Base-by-base conservation (phyloP, 371 early-diverging fungal genomes). In the Actinomortierella ambigua region DNA sequence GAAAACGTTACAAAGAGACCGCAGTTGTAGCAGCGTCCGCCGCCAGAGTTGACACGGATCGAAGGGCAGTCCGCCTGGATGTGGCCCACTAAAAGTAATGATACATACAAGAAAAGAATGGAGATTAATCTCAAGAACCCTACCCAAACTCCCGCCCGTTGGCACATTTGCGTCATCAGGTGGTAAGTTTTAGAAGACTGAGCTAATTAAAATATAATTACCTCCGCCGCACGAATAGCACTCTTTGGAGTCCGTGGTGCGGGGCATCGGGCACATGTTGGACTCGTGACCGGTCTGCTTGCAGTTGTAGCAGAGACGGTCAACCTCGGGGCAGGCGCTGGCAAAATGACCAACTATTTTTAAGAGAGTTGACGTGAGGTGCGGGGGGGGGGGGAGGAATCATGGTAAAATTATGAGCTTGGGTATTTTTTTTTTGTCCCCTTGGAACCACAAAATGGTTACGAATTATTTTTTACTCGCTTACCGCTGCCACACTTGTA, bases 191-290 rank as follows among this genome's bases (percentile, higher is more conserved):
- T n/a, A n/a, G n/a, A n/a, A n/a, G n/a, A n/a, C n/a, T n/a, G n/a
- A n/a, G n/a, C n/a, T n/a, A n/a, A n/a, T n/a, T n/a, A n/a, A n/a
- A n/a, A n/a, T n/a, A n/a, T n/a, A n/a, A n/a, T 34, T 79, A 85
- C 88, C 84, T 68, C 82, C 82, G 46, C 86, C 85, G 67, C 88
- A 87, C 29, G 77, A 63, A 60, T 84, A 87, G 26, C 88, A 87
- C 62, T 84, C 80, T 61, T 83, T 85, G 7, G 84, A 63, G 24
- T 85, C 84, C 28, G 80, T 62, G 22, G 80, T 79, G 43, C 81
- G 83, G 24, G 82, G 82, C 55, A 70, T 76, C 50, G 83, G 78
- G 55, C 88, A 87, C 34, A 81, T 66, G 43, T 70, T 81, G 18
- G 85, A 81, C 56, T 84, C 79, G 34, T 87, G 88, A 5, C 88